Evolutionary conservation across 495 filamentous ascomycete genomes (phyloP).

Genomic region (Aspergillus olivimuriae): DNA sequence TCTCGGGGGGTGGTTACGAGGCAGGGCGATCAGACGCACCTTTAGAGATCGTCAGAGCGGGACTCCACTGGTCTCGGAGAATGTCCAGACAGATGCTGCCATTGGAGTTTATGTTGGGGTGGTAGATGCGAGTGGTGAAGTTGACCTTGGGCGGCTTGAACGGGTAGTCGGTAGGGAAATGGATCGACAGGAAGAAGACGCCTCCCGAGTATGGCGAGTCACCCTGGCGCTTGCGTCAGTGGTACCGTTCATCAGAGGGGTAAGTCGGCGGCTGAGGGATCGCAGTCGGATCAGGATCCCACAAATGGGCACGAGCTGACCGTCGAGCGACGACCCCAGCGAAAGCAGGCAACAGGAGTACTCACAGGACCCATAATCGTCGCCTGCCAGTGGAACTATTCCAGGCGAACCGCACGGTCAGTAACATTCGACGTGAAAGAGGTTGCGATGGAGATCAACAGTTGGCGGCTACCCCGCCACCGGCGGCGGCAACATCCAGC

Average conservation of each 20-base stretch:
- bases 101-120: conserved; percentile 99
- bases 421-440: not conserved
- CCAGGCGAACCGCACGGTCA: conserved; percentile 16
- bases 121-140: conserved; percentile 99
- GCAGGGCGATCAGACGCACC: conserved; percentile 48
- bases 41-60: conserved; percentile 96
- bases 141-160: conserved; percentile 99
- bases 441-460: not conserved
- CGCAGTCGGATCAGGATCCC: not conserved
- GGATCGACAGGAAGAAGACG: conserved; percentile 96
- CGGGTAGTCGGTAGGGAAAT: conserved; percentile 99
- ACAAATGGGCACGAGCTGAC: not conserved
- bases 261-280: not conserved
- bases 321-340: not conserved
- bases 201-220: conserved; percentile 96
- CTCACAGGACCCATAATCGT: conserved; percentile 99
- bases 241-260: not conserved
- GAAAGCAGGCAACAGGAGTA: not conserved
- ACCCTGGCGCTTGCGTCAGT: conserved; percentile 44
- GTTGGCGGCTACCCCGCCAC: conserved; percentile 22
- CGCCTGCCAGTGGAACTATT: conserved; percentile 98
- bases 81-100: conserved; percentile 99
- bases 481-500: conserved; percentile 9
- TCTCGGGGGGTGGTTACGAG: not conserved
- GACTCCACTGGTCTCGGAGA: conserved; percentile 97